Percentiles rank a stretch among this genome's conserved stretches.
phyloP scores from a whole-genome alignment of 2,329 filamentous ascomycete genomes.

The Sporothrix protearum region DNA sequence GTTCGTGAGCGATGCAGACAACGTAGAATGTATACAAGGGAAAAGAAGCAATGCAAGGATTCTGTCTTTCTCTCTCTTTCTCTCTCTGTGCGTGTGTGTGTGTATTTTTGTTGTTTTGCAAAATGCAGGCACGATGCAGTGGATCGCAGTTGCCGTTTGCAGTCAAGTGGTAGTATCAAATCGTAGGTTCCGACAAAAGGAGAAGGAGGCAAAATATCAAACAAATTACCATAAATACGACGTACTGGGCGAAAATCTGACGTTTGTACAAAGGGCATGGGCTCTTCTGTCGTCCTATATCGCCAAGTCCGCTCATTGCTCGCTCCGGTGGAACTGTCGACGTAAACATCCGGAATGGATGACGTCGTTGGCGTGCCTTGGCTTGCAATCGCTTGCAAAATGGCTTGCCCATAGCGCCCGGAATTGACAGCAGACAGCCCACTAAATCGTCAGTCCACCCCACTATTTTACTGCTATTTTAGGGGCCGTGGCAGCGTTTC shows the following conservation, averaged over 20 bases:
- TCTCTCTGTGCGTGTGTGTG: too few species aligned
- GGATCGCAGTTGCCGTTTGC: background rate
- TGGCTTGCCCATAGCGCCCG: background rate
- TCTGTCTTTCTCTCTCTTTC: background rate
- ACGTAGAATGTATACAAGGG: background rate
- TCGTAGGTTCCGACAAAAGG: background rate
- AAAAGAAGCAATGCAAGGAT: background rate
- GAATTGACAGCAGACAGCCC: background rate
- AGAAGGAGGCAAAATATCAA: background rate
- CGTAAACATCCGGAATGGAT: slow-evolving; percentile 12
- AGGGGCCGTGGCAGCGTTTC: background rate
- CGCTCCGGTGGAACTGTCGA: background rate
- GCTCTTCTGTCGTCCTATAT: background rate
- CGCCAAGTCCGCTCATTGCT: background rate
- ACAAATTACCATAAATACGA: background rate
- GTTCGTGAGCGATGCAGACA: background rate
- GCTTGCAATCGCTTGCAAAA: too few species aligned
- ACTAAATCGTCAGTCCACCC: background rate
- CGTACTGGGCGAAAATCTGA: background rate
- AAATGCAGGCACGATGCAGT: background rate
- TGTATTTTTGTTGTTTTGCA: too few species aligned
- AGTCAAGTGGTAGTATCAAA: background rate
- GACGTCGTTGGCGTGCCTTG: slow-evolving; percentile 8
- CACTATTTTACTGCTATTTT: background rate
- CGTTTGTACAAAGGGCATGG: background rate